These are phyloP conservation scores for Sporobolomyces pararoseus DNA, from an alignment of 768 basidiomycete species.

Conservation along the genomic window DNA sequence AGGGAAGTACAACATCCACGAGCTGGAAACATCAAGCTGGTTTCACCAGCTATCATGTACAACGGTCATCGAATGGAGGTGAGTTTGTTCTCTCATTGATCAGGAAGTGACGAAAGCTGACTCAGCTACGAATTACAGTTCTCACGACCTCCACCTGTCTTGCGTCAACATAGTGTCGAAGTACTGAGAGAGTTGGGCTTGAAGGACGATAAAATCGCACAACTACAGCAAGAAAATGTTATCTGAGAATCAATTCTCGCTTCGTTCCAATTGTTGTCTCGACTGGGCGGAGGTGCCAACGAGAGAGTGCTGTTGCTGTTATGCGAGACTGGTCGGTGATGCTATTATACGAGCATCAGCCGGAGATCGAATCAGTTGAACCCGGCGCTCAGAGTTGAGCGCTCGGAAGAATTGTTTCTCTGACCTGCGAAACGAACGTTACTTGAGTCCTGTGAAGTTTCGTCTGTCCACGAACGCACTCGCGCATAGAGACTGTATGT, in stretches of 20 bases:
- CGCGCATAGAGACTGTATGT: no score
- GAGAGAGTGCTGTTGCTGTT: no score
- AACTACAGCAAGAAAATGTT: conserved; percentile 28
- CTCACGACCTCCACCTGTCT: conserved; percentile 43
- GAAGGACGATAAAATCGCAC: conserved; percentile 32
- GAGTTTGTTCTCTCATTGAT: not conserved
- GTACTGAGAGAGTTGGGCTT: conserved; percentile 41
- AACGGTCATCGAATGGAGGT: conserved; percentile 43
- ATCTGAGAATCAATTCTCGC: conserved; percentile 9
- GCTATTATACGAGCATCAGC: no score
- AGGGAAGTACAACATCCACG: conserved; percentile 74
- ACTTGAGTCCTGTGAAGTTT: no score
- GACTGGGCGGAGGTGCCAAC: no score
- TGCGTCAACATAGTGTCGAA: conserved; percentile 44
- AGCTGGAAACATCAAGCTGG: conserved; percentile 56
- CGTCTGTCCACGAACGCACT: no score
- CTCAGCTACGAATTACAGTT: conserved; percentile 10
- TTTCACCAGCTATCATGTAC: conserved; percentile 43
- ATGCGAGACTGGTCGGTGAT: no score
- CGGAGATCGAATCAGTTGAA: no score
- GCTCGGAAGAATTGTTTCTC: no score
- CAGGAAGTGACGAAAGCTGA: not conserved
- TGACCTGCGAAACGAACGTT: no score
- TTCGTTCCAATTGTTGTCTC: not conserved
- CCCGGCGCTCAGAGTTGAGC: no score